Percentiles rank a stretch among this genome's conserved stretches.
These are phyloP conservation scores for Amaranthus tricolor DNA, from an alignment of 179 eudicot genomes.

Conservation along the genomic window DNA sequence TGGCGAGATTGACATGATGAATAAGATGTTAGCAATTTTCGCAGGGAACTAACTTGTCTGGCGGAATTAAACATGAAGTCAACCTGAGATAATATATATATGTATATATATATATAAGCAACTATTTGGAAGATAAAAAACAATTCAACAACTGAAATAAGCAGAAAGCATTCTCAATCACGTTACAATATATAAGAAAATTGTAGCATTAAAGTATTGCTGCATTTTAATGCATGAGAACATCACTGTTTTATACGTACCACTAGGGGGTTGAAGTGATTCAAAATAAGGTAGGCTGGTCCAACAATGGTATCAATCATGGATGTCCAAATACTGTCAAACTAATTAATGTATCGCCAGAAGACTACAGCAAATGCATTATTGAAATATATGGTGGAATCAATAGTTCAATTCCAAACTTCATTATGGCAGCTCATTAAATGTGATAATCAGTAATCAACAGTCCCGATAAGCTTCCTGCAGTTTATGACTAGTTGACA, in stretches of 20 bases:
- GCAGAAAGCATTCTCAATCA: constrained; percentile 8
- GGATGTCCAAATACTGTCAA: background rate
- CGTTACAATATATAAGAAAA: background rate
- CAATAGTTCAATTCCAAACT: constrained; percentile 1
- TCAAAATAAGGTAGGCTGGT: background rate
- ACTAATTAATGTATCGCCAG: background rate
- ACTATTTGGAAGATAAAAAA: background rate
- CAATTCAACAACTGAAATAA: background rate
- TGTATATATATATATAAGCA: constrained; percentile 22
- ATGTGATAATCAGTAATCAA: background rate
- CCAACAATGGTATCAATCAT: background rate
- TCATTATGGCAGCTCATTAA: background rate
- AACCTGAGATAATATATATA: constrained; percentile 52
- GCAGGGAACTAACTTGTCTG: constrained; percentile 61
- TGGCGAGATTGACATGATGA: constrained; percentile 67
- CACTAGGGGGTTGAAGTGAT: background rate
- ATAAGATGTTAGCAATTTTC: constrained; percentile 68
- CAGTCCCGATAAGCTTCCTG: background rate
- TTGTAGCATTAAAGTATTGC: background rate
- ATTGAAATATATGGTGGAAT: background rate
- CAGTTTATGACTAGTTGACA: background rate
- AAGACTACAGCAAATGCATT: background rate
- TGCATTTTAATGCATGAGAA: background rate
- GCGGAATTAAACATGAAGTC: constrained; percentile 86
- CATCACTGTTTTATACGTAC: background rate